Evolutionary conservation across 345 rosid species (phyloP).

Genomic region (Eucalyptus erythrocorys): DNA sequence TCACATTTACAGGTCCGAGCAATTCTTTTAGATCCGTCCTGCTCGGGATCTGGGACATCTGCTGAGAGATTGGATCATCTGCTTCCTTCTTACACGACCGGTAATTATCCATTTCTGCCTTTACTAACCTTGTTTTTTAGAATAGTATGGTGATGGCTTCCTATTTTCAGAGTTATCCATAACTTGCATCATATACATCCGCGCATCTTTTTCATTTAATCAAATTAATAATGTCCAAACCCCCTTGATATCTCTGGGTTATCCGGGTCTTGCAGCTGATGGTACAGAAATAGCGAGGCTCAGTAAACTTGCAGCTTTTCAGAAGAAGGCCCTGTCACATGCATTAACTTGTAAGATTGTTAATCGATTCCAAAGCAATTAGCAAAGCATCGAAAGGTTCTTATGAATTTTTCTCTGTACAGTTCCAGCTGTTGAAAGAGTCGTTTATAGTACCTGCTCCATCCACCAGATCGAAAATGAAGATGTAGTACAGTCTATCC

Average conservation of each 20-base stretch:
- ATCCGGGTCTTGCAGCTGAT: conserved; percentile 11
- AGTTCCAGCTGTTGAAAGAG: conserved; percentile 56
- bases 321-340: conserved; percentile 75
- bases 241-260: neutral
- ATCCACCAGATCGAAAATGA: conserved; percentile 79
- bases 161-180: neutral
- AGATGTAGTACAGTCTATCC: conserved; percentile 59
- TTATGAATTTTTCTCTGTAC: neutral
- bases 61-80: conserved; percentile 84
- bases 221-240: neutral
- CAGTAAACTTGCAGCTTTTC: conserved; percentile 70
- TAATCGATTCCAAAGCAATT: neutral
- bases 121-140: neutral
- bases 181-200: neutral
- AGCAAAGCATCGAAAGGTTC: neutral
- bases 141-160: neutral
- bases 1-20: conserved; percentile 40
- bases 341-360: conserved; percentile 62
- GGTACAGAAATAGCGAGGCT: conserved; percentile 33
- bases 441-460: conserved; percentile 94
- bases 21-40: conserved; percentile 91
- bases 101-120: conserved; percentile 3
- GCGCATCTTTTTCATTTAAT: neutral
- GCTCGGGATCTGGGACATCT: conserved; percentile 89
- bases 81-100: conserved; percentile 59